Conservation (phyloP, 2,329 filamentous ascomycete genomes). For the Pseudogymnoascus sp. region DNA sequence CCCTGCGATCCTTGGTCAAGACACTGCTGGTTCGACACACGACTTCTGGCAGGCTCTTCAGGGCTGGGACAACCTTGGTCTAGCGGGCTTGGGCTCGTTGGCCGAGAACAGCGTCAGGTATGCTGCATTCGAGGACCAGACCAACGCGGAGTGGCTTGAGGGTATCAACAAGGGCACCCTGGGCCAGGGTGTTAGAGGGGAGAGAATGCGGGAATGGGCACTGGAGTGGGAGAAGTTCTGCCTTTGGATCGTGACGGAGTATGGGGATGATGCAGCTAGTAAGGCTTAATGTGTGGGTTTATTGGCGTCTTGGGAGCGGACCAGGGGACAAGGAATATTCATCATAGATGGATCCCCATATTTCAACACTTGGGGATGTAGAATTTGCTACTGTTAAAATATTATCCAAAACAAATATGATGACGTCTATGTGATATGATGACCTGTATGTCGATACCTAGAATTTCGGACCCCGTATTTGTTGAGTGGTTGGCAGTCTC, state of each 20-base stretch:
- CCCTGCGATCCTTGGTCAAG: constrained; percentile 80
- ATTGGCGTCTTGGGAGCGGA: background rate
- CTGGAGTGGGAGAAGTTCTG: constrained; percentile 85
- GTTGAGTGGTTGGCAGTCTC: background rate
- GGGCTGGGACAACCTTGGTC: constrained; percentile 83
- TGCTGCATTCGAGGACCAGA: constrained; percentile 81
- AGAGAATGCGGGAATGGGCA: constrained; percentile 70
- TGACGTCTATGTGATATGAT: background rate
- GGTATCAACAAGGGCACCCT: constrained; percentile 68
- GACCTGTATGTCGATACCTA: background rate
- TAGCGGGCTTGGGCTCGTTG: constrained; percentile 77
- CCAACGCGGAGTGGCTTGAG: constrained; percentile 59
- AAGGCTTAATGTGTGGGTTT: constrained; percentile 3
- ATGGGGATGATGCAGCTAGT: constrained; percentile 36
- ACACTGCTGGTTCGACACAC: constrained; percentile 73
- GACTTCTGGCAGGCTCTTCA: constrained; percentile 93
- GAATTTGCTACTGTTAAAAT: background rate
- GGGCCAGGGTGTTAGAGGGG: constrained; percentile 63
- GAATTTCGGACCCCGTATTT: background rate
- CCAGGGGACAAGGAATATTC: background rate
- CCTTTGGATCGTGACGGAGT: constrained; percentile 80
- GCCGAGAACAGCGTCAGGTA: constrained; percentile 90
- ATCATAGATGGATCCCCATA: constrained; percentile 2
- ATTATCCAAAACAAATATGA: background rate
- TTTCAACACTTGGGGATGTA: constrained; percentile 6